A percentile compares a stretch with the other conserved stretches of the same genome.
phyloP scores from a whole-genome alignment of 2,329 filamentous ascomycete genomes.

The Aspergillus caelatus region DNA sequence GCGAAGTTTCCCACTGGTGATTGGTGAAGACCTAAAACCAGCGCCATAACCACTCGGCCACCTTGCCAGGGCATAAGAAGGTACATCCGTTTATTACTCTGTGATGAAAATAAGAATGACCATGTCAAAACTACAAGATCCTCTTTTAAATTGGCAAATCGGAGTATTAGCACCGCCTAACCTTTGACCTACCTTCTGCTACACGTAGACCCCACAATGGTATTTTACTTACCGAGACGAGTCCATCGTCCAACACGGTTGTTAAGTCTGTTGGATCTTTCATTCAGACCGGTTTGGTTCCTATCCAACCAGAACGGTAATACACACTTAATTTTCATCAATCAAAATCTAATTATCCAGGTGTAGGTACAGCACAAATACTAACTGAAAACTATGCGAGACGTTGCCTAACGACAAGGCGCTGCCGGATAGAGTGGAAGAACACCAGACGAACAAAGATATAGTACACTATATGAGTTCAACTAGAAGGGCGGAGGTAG shows the following conservation, averaged over 20 bases:
- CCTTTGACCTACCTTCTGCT: too few relatives aligned
- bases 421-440: neutral
- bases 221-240: too few relatives aligned
- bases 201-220: too few relatives aligned
- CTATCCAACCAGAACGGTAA: neutral
- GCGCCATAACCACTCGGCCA: conserved; percentile 3
- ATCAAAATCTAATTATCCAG: neutral
- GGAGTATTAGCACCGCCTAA: too few relatives aligned
- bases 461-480: neutral
- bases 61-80: neutral
- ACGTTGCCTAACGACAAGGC: neutral
- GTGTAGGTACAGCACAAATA: neutral
- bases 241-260: too few relatives aligned
- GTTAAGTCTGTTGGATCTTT: too few relatives aligned
- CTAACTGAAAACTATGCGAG: neutral
- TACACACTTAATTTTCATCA: neutral
- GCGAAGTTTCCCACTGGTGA: neutral
- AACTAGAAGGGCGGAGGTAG: neutral
- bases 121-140: neutral
- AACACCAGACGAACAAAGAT: neutral
- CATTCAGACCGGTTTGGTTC: too few relatives aligned
- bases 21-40: neutral
- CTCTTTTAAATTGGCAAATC: too few relatives aligned
- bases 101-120: neutral
- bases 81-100: neutral